Percentiles rank a stretch among this genome's conserved stretches.
Conservation (phyloP, 1,284 basidiomycete species). For the Rhodotorula sp. region DNA sequence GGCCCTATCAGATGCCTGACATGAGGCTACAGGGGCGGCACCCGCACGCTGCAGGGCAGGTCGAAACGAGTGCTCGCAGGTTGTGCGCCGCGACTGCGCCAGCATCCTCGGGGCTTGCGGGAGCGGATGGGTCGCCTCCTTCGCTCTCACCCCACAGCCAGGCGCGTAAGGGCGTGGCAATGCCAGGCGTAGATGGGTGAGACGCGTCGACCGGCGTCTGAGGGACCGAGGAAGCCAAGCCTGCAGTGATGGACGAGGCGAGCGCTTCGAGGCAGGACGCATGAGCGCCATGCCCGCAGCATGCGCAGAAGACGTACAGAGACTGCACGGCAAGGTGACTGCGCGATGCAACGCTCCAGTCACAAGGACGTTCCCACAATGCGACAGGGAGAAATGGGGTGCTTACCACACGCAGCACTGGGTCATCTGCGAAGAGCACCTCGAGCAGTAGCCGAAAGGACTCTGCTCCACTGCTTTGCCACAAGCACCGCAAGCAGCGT, state of each 20-base stretch:
- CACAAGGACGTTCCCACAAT: too few relatives aligned
- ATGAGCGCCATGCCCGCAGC: conserved; percentile 41
- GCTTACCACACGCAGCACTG: conserved; percentile 39
- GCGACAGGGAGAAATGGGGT: background rate
- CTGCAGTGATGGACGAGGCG: conserved; percentile 4
- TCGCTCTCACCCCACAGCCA: conserved; percentile 36
- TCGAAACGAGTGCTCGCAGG: background rate
- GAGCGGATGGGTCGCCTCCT: background rate
- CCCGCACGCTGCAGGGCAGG: conserved; percentile 36
- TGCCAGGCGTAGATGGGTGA: conserved; percentile 38
- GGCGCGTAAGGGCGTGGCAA: conserved; percentile 22
- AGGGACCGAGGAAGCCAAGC: background rate
- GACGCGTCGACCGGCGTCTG: conserved; percentile 27
- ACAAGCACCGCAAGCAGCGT: conserved; percentile 38
- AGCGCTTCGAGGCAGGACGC: conserved; percentile 27
- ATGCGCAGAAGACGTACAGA: conserved; percentile 33
- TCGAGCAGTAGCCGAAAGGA: conserved; percentile 27
- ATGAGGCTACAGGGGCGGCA: conserved; percentile 22
- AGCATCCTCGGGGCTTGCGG: conserved; percentile 5
- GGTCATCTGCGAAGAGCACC: conserved; percentile 20
- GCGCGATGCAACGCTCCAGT: background rate
- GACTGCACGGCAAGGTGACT: conserved; percentile 32
- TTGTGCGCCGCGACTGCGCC: background rate
- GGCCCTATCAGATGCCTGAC: background rate
- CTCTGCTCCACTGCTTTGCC: conserved; percentile 35